Conservation (phyloP, 352 stramenopile genomes). For the Aphanomyces astaci region DNA sequence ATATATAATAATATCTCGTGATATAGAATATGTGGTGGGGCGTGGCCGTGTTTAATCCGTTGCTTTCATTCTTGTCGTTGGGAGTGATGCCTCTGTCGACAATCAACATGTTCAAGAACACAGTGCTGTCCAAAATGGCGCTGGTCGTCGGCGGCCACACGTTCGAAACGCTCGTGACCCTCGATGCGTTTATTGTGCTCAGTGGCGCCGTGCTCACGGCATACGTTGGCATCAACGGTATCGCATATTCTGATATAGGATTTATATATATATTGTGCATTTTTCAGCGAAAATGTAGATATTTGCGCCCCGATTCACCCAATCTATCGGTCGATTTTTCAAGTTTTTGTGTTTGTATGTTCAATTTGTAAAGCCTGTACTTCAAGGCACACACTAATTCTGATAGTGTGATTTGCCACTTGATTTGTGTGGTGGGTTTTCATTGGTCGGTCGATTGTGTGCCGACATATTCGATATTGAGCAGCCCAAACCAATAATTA, state of each 20-base stretch:
- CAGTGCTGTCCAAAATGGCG: conserved; percentile 87
- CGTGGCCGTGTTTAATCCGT: conserved; percentile 91
- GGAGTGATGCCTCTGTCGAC: conserved; percentile 80
- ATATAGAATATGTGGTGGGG: conserved; percentile 89
- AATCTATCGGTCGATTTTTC: too few relatives aligned
- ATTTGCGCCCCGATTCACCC: too few relatives aligned
- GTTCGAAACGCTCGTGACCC: conserved; percentile 66
- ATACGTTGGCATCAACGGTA: conserved; percentile 88
- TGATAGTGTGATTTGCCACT: too few relatives aligned
- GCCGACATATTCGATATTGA: too few relatives aligned
- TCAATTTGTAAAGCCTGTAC: too few relatives aligned
- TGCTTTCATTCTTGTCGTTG: conserved; percentile 87
- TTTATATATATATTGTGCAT: too few relatives aligned
- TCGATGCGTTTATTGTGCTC: conserved; percentile 93
- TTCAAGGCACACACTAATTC: too few relatives aligned
- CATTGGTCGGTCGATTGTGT: too few relatives aligned
- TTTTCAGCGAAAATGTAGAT: too few relatives aligned
- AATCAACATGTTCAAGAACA: conserved; percentile 81
- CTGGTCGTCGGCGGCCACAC: conserved; percentile 63
- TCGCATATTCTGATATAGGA: neutral
- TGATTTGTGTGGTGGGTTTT: too few relatives aligned
- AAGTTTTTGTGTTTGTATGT: too few relatives aligned
- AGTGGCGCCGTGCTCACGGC: conserved; percentile 89
- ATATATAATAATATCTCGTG: neutral
- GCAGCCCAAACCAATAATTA: too few relatives aligned